These are phyloP conservation scores for Alternaria incomplexa DNA, from an alignment of 2,329 filamentous ascomycete species.

Conservation along the genomic window DNA sequence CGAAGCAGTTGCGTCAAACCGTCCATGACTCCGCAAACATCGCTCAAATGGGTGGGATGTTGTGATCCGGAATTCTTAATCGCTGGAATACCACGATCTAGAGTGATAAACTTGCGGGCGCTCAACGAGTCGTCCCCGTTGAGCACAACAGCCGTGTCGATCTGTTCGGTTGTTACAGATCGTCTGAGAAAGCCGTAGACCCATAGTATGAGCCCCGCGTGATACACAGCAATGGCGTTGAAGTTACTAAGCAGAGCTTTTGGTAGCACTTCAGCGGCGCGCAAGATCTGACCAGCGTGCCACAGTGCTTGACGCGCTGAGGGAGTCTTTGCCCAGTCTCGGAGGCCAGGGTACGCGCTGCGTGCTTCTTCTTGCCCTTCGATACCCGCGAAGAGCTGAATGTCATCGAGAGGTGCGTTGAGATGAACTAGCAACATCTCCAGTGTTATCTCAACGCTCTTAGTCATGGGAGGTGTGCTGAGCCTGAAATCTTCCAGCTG, in stretches of 20 bases:
- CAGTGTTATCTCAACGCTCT: constrained; percentile 42
- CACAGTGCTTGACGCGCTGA: constrained; percentile 67
- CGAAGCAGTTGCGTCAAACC: constrained; percentile 63
- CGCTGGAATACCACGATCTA: constrained; percentile 62
- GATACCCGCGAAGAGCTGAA: constrained; percentile 71
- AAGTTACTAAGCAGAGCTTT: constrained; percentile 66
- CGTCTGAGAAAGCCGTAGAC: constrained; percentile 65
- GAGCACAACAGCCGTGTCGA: constrained; percentile 51
- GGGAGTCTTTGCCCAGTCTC: constrained; percentile 63
- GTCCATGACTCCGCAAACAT: constrained; percentile 66
- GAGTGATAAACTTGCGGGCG: constrained; percentile 63
- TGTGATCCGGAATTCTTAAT: constrained; percentile 47
- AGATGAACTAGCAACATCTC: constrained; percentile 67
- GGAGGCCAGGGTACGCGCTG: constrained; percentile 63
- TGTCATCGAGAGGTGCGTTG: constrained; percentile 68
- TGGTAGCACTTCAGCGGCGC: constrained; percentile 63
- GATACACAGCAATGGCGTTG: constrained; percentile 71
- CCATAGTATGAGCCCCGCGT: constrained; percentile 72
- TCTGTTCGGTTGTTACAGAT: constrained; percentile 28
- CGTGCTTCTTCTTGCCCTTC: constrained; percentile 71
- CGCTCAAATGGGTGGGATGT: constrained; percentile 52
- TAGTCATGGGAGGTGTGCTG: constrained; percentile 50
- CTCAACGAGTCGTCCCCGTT: constrained; percentile 62
- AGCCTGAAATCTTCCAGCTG: constrained; percentile 61
- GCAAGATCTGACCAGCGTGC: constrained; percentile 71